Base-by-base conservation (phyloP, 352 stramenopile genomes). In the Pythium scleroteichum region DNA sequence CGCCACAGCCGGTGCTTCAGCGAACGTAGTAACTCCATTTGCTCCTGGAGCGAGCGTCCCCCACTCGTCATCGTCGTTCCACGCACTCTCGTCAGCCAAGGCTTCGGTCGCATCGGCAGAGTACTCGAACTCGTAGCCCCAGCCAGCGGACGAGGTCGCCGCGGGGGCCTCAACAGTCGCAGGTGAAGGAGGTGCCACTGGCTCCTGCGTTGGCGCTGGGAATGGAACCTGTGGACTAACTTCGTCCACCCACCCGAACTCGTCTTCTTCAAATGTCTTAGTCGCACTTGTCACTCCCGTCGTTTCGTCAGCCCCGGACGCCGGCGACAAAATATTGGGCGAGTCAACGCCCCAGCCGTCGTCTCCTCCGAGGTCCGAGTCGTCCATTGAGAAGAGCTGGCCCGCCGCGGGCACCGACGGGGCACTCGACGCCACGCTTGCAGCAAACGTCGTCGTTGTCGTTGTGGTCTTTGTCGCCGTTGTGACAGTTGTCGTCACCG, bases 321-420 rank as follows among this genome's bases (percentile, higher is more conserved):
- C 54, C 7, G 65, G 60, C 13, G 76, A 87, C 14, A 93, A 67
- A 59, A 93, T 82, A 3, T 73, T 71, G 20, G 84, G 84, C 39
- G 82, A 94, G 60, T 90, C 82, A 27, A 74, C 79, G 5, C 82
- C 73, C 84, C 84, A 94, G 2, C 75, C 82, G 35, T 94, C 84
- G 46, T 90, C 79, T 16, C 62, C 59, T 55, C 68, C 84, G 38
- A 89, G 86, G 45, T 71, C 63, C 26, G 80, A 57, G 35, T 92
- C 82, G 10, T 91, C 82, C 78, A 94, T 94, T 16, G 79, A 87
- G 52, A 94, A 90, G 22, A 94, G 64, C 47, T 90, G 59, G 1
- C 41, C 46, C 2, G 47, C 45, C 22, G 65, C 47, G n/a, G 67
- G 53, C 16, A 60, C 42, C 20, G 48, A 27, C 24, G 58, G 44